These are phyloP conservation scores for Phytophthora podocarpi DNA, from an alignment of 352 stramenopile species.

Conservation along the genomic window DNA sequence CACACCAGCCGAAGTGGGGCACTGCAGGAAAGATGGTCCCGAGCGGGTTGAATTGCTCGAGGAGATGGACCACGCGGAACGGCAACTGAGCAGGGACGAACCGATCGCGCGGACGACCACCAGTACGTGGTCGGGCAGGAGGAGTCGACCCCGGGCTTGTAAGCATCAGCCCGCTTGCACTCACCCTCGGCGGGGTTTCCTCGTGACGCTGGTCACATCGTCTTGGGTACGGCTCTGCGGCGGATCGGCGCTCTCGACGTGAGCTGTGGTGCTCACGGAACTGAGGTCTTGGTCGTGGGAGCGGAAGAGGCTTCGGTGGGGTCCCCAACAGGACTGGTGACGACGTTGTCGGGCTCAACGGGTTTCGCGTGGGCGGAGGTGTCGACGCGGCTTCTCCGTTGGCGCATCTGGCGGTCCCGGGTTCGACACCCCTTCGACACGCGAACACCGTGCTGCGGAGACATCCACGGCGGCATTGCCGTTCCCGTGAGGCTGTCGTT, in stretches of 20 bases:
- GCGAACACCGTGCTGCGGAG: not conserved
- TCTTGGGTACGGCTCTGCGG: not conserved
- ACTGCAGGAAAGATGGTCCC: not conserved
- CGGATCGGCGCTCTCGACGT: not conserved
- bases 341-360: not conserved
- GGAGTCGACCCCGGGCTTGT: not conserved
- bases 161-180: not conserved
- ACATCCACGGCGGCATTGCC: not conserved
- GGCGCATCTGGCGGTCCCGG: not conserved
- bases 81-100: not conserved
- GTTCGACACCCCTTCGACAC: not conserved
- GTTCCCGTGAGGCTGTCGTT: not conserved
- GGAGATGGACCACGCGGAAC: not conserved
- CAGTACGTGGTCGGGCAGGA: not conserved
- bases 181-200: not conserved
- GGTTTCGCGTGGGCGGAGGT: not conserved
- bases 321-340: not conserved
- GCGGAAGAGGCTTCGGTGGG: not conserved
- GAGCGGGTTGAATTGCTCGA: not conserved
- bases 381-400: not conserved
- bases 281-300: not conserved
- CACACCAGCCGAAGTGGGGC: slow-evolving; percentile 4
- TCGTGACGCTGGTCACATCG: not conserved
- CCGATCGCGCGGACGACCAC: not conserved
- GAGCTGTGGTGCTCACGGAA: not conserved